A percentile compares a stretch with the other conserved stretches of the same genome.
phyloP scores from a whole-genome alignment of 257 asterid genomes.

The Solanum appendiculatum region DNA sequence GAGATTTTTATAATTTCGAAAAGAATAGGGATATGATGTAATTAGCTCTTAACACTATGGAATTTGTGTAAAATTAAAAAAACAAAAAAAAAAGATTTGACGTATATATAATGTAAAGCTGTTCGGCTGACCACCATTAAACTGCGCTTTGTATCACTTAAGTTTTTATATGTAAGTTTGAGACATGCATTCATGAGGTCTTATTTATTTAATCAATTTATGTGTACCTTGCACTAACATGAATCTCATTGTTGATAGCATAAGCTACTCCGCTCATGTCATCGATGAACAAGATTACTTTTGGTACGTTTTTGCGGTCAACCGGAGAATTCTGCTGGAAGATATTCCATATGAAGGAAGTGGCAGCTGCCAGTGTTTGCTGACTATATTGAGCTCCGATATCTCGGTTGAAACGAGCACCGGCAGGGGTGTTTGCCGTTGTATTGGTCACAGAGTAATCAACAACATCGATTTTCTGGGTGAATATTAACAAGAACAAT shows the following conservation, averaged over 20 bases:
- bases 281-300: constrained; percentile 35
- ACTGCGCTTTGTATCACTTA: no score
- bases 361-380: constrained; percentile 7
- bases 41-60: no score
- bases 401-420: constrained; percentile 26
- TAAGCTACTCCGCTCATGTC: constrained; percentile 47
- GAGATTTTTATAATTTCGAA: no score
- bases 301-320: constrained; percentile 16
- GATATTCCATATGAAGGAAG: constrained; percentile 20
- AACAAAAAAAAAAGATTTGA: no score
- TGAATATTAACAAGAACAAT: neutral
- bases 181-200: no score
- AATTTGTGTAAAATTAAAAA: no score
- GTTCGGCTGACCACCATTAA: no score
- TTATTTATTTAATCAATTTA: no score
- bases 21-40: no score
- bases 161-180: neutral
- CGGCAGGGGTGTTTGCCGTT: constrained; percentile 39
- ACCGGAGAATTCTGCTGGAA: constrained; percentile 18
- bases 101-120: no score
- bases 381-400: constrained; percentile 23
- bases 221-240: constrained; percentile 25
- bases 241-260: constrained; percentile 24
- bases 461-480: constrained; percentile 15
- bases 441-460: constrained; percentile 27